Percentiles rank a stretch among this genome's conserved stretches.
phyloP scores from a whole-genome alignment of 208 protist genomes.

The Balamuthia mandrillaris region DNA sequence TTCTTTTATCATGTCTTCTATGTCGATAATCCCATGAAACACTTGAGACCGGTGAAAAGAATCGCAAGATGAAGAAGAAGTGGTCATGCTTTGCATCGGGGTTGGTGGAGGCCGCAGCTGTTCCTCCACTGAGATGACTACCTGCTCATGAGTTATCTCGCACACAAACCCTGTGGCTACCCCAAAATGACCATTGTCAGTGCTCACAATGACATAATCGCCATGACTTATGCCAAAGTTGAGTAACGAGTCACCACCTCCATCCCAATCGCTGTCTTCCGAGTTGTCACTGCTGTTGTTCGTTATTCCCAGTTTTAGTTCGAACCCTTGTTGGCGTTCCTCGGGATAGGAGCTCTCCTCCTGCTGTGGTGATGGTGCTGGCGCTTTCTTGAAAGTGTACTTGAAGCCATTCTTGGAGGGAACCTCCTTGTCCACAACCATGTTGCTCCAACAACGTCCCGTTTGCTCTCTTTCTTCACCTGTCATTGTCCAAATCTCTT shows the following conservation, averaged over 20 bases:
- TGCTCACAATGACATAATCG: conserved; percentile 17
- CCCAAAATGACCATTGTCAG: conserved; percentile 1
- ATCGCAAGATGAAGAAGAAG: background rate
- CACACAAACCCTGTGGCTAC: conserved; percentile 12
- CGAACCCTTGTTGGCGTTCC: background rate
- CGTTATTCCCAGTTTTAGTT: background rate
- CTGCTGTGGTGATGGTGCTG: background rate
- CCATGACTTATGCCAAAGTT: background rate
- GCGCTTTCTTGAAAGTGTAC: conserved; percentile 10
- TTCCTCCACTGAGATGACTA: background rate
- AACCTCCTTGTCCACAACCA: conserved; percentile 7
- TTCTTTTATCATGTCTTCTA: background rate
- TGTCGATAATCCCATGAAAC: conserved; percentile 24
- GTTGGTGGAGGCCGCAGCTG: conserved; percentile 8
- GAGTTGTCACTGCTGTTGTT: background rate
- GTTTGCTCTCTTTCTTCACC: background rate
- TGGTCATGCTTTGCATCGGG: background rate
- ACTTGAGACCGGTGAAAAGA: background rate
- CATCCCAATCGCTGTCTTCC: too few relatives aligned
- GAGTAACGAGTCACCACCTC: too few relatives aligned
- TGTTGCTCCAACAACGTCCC: conserved; percentile 25
- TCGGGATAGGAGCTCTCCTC: background rate
- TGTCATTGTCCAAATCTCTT: conserved; percentile 34
- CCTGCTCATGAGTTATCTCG: background rate
- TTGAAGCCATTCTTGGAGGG: conserved; percentile 9